A percentile compares a stretch with the other conserved stretches of the same genome.
These are phyloP conservation scores for Maudiozyma bulderi DNA, from an alignment of 805 yeast species.

Conservation along the genomic window DNA sequence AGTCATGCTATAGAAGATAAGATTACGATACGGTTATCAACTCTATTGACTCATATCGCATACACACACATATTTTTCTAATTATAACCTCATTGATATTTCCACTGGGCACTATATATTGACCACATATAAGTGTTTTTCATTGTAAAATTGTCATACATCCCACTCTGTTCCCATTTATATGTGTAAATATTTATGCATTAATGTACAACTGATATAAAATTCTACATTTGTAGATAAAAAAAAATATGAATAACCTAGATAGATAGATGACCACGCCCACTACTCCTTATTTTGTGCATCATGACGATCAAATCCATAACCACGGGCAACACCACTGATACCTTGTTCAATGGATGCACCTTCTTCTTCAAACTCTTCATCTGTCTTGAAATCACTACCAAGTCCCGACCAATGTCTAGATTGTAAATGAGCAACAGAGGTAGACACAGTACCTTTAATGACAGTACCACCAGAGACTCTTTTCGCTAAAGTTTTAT, in stretches of 20 bases:
- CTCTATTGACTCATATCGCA: too few relatives aligned
- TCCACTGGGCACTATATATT: too few relatives aligned
- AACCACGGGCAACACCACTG: slow-evolving; percentile 85
- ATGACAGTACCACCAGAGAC: slow-evolving; percentile 54
- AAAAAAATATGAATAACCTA: not conserved
- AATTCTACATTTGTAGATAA: not conserved
- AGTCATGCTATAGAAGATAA: too few relatives aligned
- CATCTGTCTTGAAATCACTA: slow-evolving; percentile 57
- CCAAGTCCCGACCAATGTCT: slow-evolving; percentile 88
- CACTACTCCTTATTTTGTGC: slow-evolving; percentile 2
- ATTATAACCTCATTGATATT: too few relatives aligned
- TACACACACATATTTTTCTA: too few relatives aligned
- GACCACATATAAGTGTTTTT: too few relatives aligned
- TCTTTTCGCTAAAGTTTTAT: slow-evolving; percentile 40
- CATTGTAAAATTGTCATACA: too few relatives aligned
- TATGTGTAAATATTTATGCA: too few relatives aligned
- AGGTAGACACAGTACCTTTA: slow-evolving; percentile 76
- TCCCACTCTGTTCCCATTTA: too few relatives aligned
- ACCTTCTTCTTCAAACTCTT: slow-evolving; percentile 44
- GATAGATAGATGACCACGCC: not conserved
- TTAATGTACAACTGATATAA: not conserved
- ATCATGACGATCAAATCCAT: slow-evolving; percentile 35
- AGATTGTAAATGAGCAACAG: slow-evolving; percentile 65
- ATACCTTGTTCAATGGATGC: slow-evolving; percentile 77
- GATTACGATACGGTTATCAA: too few relatives aligned